A percentile compares a stretch with the other conserved stretches of the same genome.
These are phyloP conservation scores for Yamadazyma takamatsuzukensis DNA, from an alignment of 805 yeast species.

Conservation along the genomic window DNA sequence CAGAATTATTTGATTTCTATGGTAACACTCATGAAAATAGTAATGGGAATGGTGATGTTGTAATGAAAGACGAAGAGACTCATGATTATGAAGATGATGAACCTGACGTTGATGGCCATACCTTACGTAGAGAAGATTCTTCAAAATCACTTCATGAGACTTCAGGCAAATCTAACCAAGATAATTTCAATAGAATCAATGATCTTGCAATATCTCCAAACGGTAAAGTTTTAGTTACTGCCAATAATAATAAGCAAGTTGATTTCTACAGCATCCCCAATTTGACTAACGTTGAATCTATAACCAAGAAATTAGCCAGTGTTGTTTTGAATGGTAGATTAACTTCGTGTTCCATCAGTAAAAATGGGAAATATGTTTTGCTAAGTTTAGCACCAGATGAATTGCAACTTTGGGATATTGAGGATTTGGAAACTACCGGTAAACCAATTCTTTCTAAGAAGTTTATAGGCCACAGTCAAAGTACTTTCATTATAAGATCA, in stretches of 20 bases:
- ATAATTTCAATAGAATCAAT: constrained; percentile 49
- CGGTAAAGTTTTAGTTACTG: constrained; percentile 58
- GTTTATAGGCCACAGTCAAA: constrained; percentile 70
- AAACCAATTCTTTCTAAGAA: constrained; percentile 55
- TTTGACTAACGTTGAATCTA: constrained; percentile 25
- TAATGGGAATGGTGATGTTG: constrained; percentile 12
- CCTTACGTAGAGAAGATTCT: constrained; percentile 3
- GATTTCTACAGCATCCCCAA: constrained; percentile 55
- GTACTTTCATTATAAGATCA: constrained; percentile 66
- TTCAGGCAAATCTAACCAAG: not conserved
- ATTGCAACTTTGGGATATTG: constrained; percentile 76
- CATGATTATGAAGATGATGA: constrained; percentile 5
- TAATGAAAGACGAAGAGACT: constrained; percentile 11
- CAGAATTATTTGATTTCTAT: constrained; percentile 41
- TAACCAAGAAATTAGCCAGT: constrained; percentile 36
- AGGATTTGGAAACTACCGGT: constrained; percentile 17
- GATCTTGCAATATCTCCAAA: constrained; percentile 67
- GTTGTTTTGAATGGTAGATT: constrained; percentile 54
- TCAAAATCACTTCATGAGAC: constrained; percentile 1
- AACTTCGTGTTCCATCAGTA: constrained; percentile 61
- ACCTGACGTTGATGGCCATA: constrained; percentile 7
- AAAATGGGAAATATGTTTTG: constrained; percentile 50
- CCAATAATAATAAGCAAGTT: constrained; percentile 59
- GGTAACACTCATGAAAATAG: constrained; percentile 20
- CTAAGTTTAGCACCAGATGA: constrained; percentile 72